Base-by-base conservation (phyloP, 768 basidiomycete species). In the Lentinula raphanica region DNA sequence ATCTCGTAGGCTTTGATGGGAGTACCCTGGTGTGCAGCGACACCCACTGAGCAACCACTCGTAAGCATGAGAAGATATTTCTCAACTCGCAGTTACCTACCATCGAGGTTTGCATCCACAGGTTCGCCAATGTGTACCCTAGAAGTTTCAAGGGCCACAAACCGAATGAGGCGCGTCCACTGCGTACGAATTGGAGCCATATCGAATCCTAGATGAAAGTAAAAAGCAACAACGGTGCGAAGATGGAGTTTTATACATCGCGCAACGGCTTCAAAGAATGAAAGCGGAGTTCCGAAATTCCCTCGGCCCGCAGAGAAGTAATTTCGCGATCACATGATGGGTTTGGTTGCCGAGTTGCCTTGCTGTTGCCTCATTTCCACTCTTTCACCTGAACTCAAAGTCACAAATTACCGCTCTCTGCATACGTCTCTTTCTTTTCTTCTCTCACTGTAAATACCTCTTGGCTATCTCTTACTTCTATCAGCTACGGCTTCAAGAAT, bases 91-190 rank as follows among this genome's bases (percentile, higher is more conserved):
- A 17, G 28, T 13, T n/a, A 32, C 73, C 55, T 62, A 85, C 90
- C 82, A 64, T 92, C 90, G 35, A 88, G 76, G 39, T 68, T 69
- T 2, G 82, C 60, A 64, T 92, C 85, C 17, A 90, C 74, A 0
- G 91, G 90, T 71, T 93, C 80, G 32, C 91, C 90, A 60, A 91
- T 78, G 64, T 92, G 91, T 25, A 92, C 79, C 54, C 80, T 76
- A 5, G 79, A 76, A 0, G 89, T 91, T 73, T 92, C 91, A 13
- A 74, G 78, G 21, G 90, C 90, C 29, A 89, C 79, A 67, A 92
- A 92, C 59, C 90, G 88, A 64, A 92, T 90, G 54, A 92, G 80
- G 51, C 90, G 85, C 32, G 83, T 83, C 90, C 90, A 92, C 78
- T 80, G 76, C 85, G 83, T 85, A 63, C 64, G 74, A 46, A 86